Base-by-base conservation (phyloP, 75 land plant species). In the Pseudotsuga menziesii region DNA sequence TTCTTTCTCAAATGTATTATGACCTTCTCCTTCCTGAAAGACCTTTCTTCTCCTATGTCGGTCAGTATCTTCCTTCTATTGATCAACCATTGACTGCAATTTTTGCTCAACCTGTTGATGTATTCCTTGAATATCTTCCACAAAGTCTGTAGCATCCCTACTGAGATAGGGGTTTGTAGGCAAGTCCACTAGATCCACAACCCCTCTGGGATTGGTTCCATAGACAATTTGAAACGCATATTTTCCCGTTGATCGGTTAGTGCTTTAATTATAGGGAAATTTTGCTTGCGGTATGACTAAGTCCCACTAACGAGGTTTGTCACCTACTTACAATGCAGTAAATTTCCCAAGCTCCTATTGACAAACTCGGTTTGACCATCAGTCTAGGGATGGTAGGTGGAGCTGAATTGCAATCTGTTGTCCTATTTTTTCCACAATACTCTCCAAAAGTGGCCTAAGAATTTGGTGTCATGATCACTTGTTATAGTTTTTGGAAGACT, bases 331-430 rank as follows among this genome's bases (percentile, higher is more conserved):
- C 2, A 11, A 23, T 0, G 13, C 22, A 9, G 11, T 35, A 78
- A 23, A 44, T 78, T 61, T 14, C 70, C 85, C 3, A 72, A 58
- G 55, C 52, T 75, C 12, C 81, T 4, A 63, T 83, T 79, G 54
- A 55, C n/a, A 35, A 79, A 78, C 71, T 85, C 76, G 6, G 78
- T 81, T 76, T 85, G 83, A 19, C 82, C 74, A 74, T 85, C 61
- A 14, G 80, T 84, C 60, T 81, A 80, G 5, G 80, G 78, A 60
- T 80, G 83, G 54, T 15, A 78, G 17, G 78, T 0, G 19, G 76
- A 17, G 4, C 48, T 62, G 14, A 78, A 71, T 2, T 81, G 72
- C 20, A 82, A 20, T 9, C 13, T 32, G 2, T 77, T 78, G 62
- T 25, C 62, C 26, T 61, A 29, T 36, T 67, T 15, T n/a, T 48